Conservation (phyloP, 148 eudicot genomes). For the Rhododendron simsii region DNA sequence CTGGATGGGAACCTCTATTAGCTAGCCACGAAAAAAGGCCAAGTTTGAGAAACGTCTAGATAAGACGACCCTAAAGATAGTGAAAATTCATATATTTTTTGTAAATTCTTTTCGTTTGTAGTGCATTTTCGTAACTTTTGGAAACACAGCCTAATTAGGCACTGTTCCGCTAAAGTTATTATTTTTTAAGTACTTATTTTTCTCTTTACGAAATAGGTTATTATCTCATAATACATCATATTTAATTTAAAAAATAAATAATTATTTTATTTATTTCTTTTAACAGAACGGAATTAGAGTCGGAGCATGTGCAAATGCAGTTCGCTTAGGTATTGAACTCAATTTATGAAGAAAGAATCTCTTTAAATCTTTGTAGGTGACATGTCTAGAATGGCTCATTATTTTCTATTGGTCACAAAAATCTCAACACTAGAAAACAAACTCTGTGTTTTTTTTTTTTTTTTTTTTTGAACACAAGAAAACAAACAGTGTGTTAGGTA, state of each 20-base stretch:
- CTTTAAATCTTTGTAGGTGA: not conserved
- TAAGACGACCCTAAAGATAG: not conserved
- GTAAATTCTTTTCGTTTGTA: too few relatives aligned
- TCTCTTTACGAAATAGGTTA: fast-evolving
- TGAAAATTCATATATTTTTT: not conserved
- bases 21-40: not conserved
- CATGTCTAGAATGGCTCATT: not conserved
- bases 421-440: not conserved
- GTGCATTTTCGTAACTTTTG: too few relatives aligned
- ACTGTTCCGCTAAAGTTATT: too few relatives aligned
- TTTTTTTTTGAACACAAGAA: not conserved
- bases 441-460: not conserved
- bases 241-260: too few relatives aligned
- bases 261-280: too few relatives aligned
- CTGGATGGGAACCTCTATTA: not conserved
- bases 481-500: not conserved
- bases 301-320: too few relatives aligned
- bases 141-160: too few relatives aligned
- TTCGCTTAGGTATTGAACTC: too few relatives aligned
- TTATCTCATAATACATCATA: too few relatives aligned
- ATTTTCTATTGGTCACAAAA: not conserved
- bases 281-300: too few relatives aligned
- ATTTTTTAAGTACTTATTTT: too few relatives aligned
- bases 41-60: not conserved
- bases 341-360: too few relatives aligned